Percentiles rank a stretch among this genome's conserved stretches.
These are phyloP conservation scores for Melocanna baccifera DNA, from an alignment of 176 grass and related monocot genomes.

Conservation along the genomic window DNA sequence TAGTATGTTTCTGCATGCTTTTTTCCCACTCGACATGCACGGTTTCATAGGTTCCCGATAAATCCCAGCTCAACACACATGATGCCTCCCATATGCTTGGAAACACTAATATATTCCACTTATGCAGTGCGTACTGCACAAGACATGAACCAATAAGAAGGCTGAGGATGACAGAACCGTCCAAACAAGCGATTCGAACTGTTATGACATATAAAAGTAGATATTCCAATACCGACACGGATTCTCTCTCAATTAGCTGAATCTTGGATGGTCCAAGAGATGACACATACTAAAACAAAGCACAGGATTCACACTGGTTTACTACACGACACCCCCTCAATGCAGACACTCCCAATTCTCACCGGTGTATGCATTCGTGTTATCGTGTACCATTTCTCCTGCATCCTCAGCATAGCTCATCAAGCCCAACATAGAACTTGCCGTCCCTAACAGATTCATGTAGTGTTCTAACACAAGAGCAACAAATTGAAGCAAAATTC, in stretches of 20 bases:
- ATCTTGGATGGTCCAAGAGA: background rate
- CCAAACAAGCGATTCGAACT: background rate
- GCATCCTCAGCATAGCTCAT: background rate
- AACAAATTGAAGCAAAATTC: background rate
- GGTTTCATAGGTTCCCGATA: background rate
- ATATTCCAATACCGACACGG: background rate
- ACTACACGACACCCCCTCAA: background rate
- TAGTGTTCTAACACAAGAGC: background rate
- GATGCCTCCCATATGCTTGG: background rate
- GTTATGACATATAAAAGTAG: background rate
- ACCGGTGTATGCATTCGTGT: background rate
- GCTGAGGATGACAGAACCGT: background rate
- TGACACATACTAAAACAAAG: background rate
- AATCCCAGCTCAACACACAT: background rate
- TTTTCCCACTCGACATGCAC: background rate
- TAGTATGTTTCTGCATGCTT: background rate
- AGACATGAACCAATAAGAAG: background rate
- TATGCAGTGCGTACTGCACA: background rate
- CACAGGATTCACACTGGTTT: background rate
- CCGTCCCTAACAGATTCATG: background rate
- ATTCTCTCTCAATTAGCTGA: background rate
- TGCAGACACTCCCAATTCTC: background rate
- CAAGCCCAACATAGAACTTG: background rate
- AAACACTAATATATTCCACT: background rate
- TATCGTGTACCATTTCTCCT: background rate